Evolutionary conservation across 345 rosid species (phyloP), one percentile per base, ranked within the genome.

Genomic region (Lepidium aucheri): DNA sequence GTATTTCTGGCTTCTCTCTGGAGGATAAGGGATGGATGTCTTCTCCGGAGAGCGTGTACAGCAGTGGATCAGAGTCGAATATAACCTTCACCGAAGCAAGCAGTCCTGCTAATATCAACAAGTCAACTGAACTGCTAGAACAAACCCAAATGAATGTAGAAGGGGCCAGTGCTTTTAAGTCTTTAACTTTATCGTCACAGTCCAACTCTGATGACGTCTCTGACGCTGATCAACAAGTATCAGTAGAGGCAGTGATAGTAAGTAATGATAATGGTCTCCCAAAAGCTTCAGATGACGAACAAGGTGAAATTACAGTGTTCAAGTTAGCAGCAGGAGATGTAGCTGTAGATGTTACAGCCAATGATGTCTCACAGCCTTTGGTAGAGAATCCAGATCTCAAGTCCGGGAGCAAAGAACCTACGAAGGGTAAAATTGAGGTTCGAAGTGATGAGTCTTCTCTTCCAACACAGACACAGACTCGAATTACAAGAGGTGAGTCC

Each of bases 21-120:
- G 82, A 81, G 72, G 86, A 84, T 49, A 83, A 73, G 69, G 90
- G 80, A 74, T 90, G 88, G 89, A 69, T 90, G 77, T 90, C 97
- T 60, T 85, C 90, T 47, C 95, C 95, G n/a, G 89, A 90, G 66
- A 90, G 85, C 62, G 44, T 87, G 43, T 80, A 71, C 63, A 78
- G 82, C 72, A 76, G 86, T 69, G 80, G 81, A 76, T 74, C 77
- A 17, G 88, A 67, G 69, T 85, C 85, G 56, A 78, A 64, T 52
- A 38, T 73, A 60, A 77, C 68, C 49, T 80, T 79, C 15, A 38
- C 75, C 16, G 88, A 72, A 45, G 78, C 74, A 64, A 76, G 73
- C 75, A 58, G 73, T 67, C 69, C 75, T 10, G 84, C 77, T 68
- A 55, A 66, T 63, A 72, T 60, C 38, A 73, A 36, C 52, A 77